These are phyloP conservation scores for Silybum marianum DNA, from an alignment of 129 eudicot genomes.

Conservation along the genomic window DNA sequence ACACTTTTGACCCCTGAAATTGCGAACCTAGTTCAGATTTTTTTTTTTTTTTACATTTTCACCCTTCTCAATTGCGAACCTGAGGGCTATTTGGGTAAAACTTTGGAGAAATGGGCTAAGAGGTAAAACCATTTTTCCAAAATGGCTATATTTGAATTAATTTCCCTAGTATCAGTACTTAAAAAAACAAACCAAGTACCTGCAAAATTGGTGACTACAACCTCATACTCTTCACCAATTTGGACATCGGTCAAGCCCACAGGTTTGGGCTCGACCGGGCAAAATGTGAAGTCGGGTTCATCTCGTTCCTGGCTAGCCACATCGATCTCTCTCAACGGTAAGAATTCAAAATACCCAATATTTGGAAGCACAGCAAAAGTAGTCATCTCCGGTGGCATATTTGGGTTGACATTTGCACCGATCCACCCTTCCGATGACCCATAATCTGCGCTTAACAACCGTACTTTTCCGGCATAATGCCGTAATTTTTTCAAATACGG, in stretches of 20 bases:
- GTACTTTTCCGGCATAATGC: constrained; percentile 74
- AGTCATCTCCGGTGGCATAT: constrained; percentile 65
- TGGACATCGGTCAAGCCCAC: constrained; percentile 82
- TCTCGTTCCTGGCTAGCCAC: constrained; percentile 22
- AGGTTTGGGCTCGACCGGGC: constrained; percentile 43
- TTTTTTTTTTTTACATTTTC: no score
- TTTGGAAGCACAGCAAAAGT: constrained; percentile 76
- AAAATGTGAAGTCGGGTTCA: background rate
- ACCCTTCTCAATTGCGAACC: no score
- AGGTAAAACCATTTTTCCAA: no score
- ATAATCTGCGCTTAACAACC: constrained; percentile 73
- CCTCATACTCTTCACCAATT: constrained; percentile 83
- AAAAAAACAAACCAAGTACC: constrained; percentile 31
- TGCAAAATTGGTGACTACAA: constrained; percentile 83
- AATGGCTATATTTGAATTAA: no score
- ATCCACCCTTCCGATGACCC: constrained; percentile 98
- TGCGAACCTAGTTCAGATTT: no score
- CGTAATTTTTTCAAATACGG: constrained; percentile 75
- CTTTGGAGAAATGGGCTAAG: no score
- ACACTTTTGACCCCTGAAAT: no score
- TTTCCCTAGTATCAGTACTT: no score
- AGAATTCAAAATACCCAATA: constrained; percentile 81
- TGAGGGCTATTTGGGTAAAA: no score
- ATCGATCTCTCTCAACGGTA: constrained; percentile 49
- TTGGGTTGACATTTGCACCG: constrained; percentile 79